Conservation (phyloP, 108 stramenopile genomes). For the Pseudonitzschia pungens region DNA sequence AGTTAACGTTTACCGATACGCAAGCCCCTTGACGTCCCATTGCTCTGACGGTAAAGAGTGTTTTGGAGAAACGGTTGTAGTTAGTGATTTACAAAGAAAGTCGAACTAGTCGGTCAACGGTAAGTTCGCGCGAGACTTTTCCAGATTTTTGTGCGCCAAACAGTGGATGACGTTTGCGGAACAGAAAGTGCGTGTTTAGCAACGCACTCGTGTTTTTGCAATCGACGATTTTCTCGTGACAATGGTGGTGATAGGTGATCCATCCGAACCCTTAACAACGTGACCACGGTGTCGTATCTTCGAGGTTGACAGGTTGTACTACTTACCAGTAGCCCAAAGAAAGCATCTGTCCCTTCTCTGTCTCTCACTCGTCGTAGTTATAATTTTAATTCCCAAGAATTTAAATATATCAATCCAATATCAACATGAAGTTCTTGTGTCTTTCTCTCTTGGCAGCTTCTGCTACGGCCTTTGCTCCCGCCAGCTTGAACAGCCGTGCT, state of each 20-base stretch:
- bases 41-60: too few species aligned
- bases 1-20: too few species aligned
- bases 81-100: not conserved
- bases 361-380: not conserved
- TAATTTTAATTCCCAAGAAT: constrained; percentile 2
- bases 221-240: constrained; percentile 7
- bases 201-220: constrained; percentile 10
- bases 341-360: not conserved
- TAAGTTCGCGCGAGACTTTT: not conserved
- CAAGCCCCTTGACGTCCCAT: too few species aligned
- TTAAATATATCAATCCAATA: not conserved
- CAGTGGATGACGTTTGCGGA: constrained; percentile 8
- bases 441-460: constrained; percentile 12
- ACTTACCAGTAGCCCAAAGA: not conserved
- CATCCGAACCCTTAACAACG: not conserved
- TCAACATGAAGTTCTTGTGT: constrained; percentile 27
- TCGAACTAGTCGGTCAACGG: not conserved
- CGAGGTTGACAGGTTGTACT: not conserved
- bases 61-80: too few species aligned
- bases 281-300: not conserved
- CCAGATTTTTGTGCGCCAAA: not conserved
- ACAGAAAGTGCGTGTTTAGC: not conserved
- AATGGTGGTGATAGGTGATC: not conserved
- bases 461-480: constrained; percentile 29
- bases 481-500: constrained; percentile 12